Evolutionary conservation across 164 flowering plant genomes (phyloP), one percentile per base, ranked within the genome.

Genomic region (Liquidambar formosana): DNA sequence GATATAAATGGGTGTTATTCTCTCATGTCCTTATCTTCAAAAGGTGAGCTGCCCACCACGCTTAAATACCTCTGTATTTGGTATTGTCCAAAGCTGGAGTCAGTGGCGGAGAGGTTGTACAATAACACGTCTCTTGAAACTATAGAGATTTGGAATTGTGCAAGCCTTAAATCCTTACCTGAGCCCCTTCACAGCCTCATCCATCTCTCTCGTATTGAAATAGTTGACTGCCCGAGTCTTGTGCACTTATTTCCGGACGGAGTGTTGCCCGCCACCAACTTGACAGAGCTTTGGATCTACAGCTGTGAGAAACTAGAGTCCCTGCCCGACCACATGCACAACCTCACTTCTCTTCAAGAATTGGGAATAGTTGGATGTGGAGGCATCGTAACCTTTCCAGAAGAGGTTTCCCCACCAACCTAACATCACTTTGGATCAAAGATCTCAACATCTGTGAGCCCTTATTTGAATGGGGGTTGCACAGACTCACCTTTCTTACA

Each of bases 381-480:
- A 12, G 61, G n/a, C 27, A 64, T 75, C 8, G 10, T 52, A 11
- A 19, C 49, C 18, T 75, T 75, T 51, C 77, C 70, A 10, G 49
- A 41, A 46, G 48, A 25, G 10, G 63, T 16, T 47, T 75, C 0
- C 77, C 77, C 5, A 45, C 57, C 22, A 65, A 65, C 19, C 49
- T 75, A 15, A 2, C 61, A 10, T 43, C 38, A 11, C 73, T 75
- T 13, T 11, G 33, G 48, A 65, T 74, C 56, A 48, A 38, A 57
- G 65, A 62, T 43, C 43, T 58, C 14, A 43, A 38, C 47, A 66
- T 41, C 41, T 27, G 52, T 43, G 61, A 52, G 63, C 62, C 71
- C 5, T 61, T 25, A 0, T 22, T 4, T 16, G n/a, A 67, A 21
- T 66, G 70, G 75, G 65, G 69, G 43, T 61, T 73, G 9, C 59